Base-by-base conservation (phyloP, 148 eudicot genomes). In the Rhododendron molle region DNA sequence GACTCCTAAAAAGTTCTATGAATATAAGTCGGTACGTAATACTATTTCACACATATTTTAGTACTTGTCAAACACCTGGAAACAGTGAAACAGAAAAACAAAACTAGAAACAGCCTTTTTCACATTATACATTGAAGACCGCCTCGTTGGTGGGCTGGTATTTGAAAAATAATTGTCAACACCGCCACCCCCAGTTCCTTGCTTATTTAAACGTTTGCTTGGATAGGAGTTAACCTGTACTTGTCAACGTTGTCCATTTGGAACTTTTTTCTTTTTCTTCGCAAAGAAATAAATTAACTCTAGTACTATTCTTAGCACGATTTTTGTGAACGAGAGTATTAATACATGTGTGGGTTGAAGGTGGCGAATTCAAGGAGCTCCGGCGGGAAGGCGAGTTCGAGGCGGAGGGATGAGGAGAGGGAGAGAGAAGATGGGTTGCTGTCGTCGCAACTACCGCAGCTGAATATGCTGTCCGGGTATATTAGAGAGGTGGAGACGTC, bases 401-500 rank as follows among this genome's bases (percentile, higher is more conserved):
- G 82, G 52, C 16, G 7, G 88, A 50, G 4, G 78, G 18, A 28
- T 11, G 76, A 67, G 74, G 62, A 26, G 62, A 26, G 13, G 86
- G 72, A 77, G 89, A 18, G 67, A 32, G 85, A 72, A 26, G 5
- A 67, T 67, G 73, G 73, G 73, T 67, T 67, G 15, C 1, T 26
- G 15, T 26, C 34, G 5, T 65, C 72, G 14, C 46, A 21, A 20
- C 44, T 78, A 8, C 82, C 88, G 78, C 49, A 84, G 56, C 71
- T 85, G 49, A 91, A 90, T 2, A 87, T 90, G 91, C 54, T 91
- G 83, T 79, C 85, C 2, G 93, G 93, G 43, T 85, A 90, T 40
- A 89, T 80, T n/a, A 87, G 95, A 40, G 96, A 94, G 52, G 80
- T 76, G n/a, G 98, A 94, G 82, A 93, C 88, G 92, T 40, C 84